phyloP scores from a whole-genome alignment of 192 early-diverging fungal genomes.

The Coemansia sp. region DNA sequence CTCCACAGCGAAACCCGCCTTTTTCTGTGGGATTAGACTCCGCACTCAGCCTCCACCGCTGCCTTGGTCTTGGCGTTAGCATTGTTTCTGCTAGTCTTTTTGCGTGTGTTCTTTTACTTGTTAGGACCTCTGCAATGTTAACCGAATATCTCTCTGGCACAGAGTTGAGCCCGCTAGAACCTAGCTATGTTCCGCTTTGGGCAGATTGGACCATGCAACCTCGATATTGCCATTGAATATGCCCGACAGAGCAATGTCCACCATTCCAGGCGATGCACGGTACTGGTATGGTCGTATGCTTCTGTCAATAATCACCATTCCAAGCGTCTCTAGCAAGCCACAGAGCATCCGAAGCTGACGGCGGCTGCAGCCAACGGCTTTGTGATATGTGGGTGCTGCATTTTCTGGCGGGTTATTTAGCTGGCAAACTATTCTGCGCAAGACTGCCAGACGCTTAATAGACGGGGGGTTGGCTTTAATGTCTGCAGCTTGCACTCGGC shows the following conservation, averaged over 20 bases:
- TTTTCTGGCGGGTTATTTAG: background rate
- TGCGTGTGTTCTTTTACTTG: background rate
- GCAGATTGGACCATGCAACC: conserved; percentile 4
- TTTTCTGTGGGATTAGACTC: background rate
- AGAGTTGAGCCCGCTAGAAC: background rate
- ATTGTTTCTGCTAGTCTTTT: background rate
- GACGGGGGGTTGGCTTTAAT: background rate
- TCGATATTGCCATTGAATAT: conserved; percentile 28
- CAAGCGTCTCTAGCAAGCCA: conserved; percentile 10
- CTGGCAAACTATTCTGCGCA: conserved; percentile 15
- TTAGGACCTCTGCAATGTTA: background rate
- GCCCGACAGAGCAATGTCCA: background rate
- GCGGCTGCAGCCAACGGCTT: conserved; percentile 7
- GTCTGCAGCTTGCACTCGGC: conserved; percentile 11
- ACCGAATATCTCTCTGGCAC: too few species aligned
- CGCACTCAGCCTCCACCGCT: background rate
- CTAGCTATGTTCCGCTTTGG: background rate
- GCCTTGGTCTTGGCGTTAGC: too few species aligned
- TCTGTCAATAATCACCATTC: conserved; percentile 21
- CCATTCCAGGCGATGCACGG: background rate
- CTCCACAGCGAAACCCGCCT: background rate
- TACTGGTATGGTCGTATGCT: conserved; percentile 9
- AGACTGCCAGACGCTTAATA: conserved; percentile 21
- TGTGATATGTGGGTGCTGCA: conserved; percentile 2
- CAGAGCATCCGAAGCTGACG: conserved; percentile 1